Conservation (phyloP, 345 rosid species). For the Streptanthus diversifolius region DNA sequence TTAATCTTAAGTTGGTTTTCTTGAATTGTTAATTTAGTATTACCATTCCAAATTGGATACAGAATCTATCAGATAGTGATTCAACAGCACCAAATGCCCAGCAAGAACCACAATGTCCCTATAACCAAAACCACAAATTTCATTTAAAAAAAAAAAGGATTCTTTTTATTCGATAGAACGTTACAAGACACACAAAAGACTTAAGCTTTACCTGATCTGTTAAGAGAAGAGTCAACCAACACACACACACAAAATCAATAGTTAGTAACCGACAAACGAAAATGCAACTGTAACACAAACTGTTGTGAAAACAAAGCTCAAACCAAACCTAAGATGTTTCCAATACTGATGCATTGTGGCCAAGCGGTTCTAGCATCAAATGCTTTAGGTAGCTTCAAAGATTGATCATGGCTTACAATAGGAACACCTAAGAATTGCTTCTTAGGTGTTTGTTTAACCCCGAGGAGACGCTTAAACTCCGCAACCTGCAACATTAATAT, state of each 20-base stretch:
- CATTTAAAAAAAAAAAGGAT: neutral
- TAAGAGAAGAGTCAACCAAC: neutral
- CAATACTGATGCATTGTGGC: slow-evolving; percentile 74
- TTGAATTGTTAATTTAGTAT: neutral
- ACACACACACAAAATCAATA: slow-evolving; percentile 10
- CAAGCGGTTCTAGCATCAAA: slow-evolving; percentile 90
- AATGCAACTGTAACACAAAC: neutral
- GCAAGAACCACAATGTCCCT: slow-evolving; percentile 99
- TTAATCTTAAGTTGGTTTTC: neutral
- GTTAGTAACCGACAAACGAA: slow-evolving; percentile 35
- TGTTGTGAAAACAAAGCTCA: neutral
- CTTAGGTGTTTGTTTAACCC: slow-evolving; percentile 66
- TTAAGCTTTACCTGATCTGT: slow-evolving; percentile 77
- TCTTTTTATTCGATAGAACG: neutral
- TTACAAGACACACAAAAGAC: neutral
- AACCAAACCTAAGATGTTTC: slow-evolving; percentile 74
- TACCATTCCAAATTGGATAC: slow-evolving; percentile 81
- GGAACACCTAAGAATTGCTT: slow-evolving; percentile 59
- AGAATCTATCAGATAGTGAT: slow-evolving; percentile 92
- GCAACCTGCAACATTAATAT: slow-evolving; percentile 50
- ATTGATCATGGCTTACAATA: slow-evolving; percentile 53
- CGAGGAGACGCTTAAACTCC: slow-evolving; percentile 77
- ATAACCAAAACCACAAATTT: slow-evolving; percentile 26
- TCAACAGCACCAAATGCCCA: slow-evolving; percentile 99
- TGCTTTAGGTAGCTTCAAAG: slow-evolving; percentile 56